A percentile compares a stretch with the other conserved stretches of the same genome.
These are phyloP conservation scores for Zymoseptoria crescenta DNA, from an alignment of 2,329 filamentous ascomycete species.

Conservation along the genomic window DNA sequence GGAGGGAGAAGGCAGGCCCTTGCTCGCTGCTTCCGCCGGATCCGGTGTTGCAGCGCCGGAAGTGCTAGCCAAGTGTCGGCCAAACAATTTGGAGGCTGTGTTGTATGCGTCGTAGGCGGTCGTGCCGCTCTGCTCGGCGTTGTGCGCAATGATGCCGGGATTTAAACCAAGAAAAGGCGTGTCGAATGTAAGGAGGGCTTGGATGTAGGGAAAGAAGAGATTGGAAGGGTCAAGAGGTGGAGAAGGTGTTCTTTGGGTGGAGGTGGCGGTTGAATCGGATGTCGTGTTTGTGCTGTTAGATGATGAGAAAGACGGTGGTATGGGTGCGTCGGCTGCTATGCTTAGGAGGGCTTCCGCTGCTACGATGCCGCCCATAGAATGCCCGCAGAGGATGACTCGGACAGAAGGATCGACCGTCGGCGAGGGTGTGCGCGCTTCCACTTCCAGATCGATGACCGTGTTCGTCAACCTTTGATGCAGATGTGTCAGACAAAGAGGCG, in stretches of 20 bases:
- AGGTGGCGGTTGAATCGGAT: conserved; percentile 1
- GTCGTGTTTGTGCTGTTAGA: conserved; percentile 12
- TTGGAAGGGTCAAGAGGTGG: conserved; percentile 7
- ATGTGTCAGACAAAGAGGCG: background rate
- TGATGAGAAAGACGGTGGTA: conserved; percentile 27
- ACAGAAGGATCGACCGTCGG: conserved; percentile 83
- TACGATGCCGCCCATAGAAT: conserved; percentile 88
- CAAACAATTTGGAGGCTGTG: conserved; percentile 51
- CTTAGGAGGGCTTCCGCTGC: conserved; percentile 79
- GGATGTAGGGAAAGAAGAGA: conserved; percentile 90
- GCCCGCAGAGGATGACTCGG: conserved; percentile 71
- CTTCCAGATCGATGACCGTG: conserved; percentile 90
- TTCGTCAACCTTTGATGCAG: conserved; percentile 56
- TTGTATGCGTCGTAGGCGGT: conserved; percentile 61
- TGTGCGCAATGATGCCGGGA: conserved; percentile 74
- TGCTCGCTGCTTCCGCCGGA: conserved; percentile 21
- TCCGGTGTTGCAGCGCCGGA: conserved; percentile 15
- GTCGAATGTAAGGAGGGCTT: conserved; percentile 52
- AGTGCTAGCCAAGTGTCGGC: conserved; percentile 32
- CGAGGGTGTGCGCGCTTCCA: conserved; percentile 67
- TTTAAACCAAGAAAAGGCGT: conserved; percentile 83
- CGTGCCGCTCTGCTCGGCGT: conserved; percentile 68
- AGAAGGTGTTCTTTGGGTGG: conserved; percentile 11
- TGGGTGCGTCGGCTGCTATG: conserved; percentile 58
- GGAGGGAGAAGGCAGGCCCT: conserved; percentile 28